Evolutionary conservation across 805 yeast genomes (phyloP).

Genomic region (Yarrowia bubula): DNA sequence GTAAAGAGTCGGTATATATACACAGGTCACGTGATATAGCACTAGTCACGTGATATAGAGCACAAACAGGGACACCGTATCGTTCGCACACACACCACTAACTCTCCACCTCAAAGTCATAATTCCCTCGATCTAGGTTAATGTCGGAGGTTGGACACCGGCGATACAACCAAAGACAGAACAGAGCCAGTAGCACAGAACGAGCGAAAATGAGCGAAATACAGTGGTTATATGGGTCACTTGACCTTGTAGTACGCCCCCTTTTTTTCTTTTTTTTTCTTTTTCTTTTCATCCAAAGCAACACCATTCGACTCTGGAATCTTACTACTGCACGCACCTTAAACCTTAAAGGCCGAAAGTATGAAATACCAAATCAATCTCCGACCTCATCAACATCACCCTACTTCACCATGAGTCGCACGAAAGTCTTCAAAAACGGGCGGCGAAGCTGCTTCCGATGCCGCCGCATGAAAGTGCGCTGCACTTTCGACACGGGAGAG

Average conservation of each 20-base stretch:
- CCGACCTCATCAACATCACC: not conserved
- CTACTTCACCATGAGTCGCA: slow-evolving; percentile 2
- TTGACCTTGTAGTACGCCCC: not conserved
- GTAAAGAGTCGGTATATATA: too few relatives aligned
- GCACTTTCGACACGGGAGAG: slow-evolving; percentile 19
- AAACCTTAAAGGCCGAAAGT: slow-evolving; percentile 11
- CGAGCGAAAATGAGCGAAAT: not conserved
- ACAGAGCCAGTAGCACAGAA: too few relatives aligned
- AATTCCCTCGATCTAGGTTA: slow-evolving; percentile 15
- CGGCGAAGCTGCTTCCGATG: slow-evolving; percentile 23
- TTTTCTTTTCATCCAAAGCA: not conserved
- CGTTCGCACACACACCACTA: too few relatives aligned
- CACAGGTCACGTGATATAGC: too few relatives aligned
- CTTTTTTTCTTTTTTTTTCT: not conserved
- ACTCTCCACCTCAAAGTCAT: too few relatives aligned
- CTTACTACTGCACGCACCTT: too few relatives aligned
- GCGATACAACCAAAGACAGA: too few relatives aligned
- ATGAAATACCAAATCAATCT: slow-evolving; percentile 13
- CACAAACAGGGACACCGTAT: too few relatives aligned
- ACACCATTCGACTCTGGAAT: too few relatives aligned
- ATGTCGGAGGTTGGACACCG: slow-evolving; percentile 22
- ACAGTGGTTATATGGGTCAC: not conserved
- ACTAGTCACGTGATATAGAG: too few relatives aligned
- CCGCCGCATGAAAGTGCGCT: slow-evolving; percentile 25
- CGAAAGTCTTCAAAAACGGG: slow-evolving; percentile 26